These are phyloP conservation scores for Clavariopsis aquatica DNA, from an alignment of 495 filamentous ascomycete genomes.

Conservation along the genomic window DNA sequence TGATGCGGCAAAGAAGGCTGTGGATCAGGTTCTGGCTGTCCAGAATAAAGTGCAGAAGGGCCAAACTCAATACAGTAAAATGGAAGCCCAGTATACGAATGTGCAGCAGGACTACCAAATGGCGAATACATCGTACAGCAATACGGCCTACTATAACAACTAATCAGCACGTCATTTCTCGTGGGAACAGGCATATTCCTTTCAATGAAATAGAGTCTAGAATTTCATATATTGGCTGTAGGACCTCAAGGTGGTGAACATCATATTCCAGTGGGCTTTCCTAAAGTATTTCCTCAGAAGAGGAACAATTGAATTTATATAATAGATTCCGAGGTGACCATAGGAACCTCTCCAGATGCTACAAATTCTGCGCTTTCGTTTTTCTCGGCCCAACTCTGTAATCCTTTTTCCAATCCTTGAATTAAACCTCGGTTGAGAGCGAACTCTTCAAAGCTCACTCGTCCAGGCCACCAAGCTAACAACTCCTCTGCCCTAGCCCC, in stretches of 20 bases:
- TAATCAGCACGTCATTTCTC: too few species aligned
- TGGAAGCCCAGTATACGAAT: not conserved
- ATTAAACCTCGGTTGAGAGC: slow-evolving; percentile 53
- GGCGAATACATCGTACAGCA: not conserved
- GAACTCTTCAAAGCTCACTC: slow-evolving; percentile 66
- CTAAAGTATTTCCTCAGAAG: too few species aligned
- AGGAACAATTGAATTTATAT: too few species aligned
- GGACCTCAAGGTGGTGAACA: too few species aligned
- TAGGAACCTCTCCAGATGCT: slow-evolving; percentile 36
- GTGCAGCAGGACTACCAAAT: not conserved
- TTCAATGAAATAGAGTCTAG: too few species aligned
- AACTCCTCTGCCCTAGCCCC: slow-evolving; percentile 60
- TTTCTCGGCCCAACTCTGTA: slow-evolving; percentile 53
- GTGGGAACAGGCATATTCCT: too few species aligned
- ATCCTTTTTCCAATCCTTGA: slow-evolving; percentile 38
- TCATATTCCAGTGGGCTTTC: too few species aligned
- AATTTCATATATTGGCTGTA: too few species aligned
- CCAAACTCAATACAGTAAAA: not conserved
- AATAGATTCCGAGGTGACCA: not conserved
- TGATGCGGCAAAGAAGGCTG: not conserved
- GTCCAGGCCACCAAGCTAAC: slow-evolving; percentile 61
- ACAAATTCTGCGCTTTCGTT: slow-evolving; percentile 55
- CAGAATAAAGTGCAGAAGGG: not conserved
- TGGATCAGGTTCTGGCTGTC: not conserved
- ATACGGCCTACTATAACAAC: not conserved